These are phyloP conservation scores for Lepiota venenata DNA, from an alignment of 768 basidiomycete genomes.

Conservation along the genomic window DNA sequence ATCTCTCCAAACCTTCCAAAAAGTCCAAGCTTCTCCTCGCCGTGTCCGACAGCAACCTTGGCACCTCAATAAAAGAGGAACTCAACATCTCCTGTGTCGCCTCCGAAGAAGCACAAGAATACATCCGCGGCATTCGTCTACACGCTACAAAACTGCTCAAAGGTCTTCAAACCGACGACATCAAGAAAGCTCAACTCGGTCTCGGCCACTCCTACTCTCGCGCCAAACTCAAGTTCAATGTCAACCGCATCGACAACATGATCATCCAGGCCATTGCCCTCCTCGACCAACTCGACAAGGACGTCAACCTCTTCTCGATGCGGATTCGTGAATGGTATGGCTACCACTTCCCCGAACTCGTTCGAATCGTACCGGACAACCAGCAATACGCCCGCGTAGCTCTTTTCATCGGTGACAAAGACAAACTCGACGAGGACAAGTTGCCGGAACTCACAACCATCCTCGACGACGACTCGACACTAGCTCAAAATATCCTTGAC, in stretches of 20 bases:
- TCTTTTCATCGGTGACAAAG: constrained; percentile 89
- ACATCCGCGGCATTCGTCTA: constrained; percentile 89
- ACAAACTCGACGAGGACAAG: constrained; percentile 72
- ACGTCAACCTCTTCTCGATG: constrained; percentile 99
- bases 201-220: constrained; percentile 97
- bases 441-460: constrained; percentile 75
- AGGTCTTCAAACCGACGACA: constrained; percentile 84
- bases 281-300: constrained; percentile 98
- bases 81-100: constrained; percentile 76
- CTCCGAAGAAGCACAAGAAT: constrained; percentile 75
- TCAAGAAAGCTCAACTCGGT: constrained; percentile 92
- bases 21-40: constrained; percentile 69
- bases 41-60: constrained; percentile 75
- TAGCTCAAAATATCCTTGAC: constrained; percentile 92
- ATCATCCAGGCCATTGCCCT: constrained; percentile 99
- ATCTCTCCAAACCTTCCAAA: constrained; percentile 75
- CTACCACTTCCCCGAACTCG: constrained; percentile 97
- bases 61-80: constrained; percentile 70
- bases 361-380: constrained; percentile 91
- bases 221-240: constrained; percentile 97
- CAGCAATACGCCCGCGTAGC: constrained; percentile 87
- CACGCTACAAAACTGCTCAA: constrained; percentile 89
- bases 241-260: constrained; percentile 97
- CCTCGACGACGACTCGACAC: constrained; percentile 78
- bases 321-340: constrained; percentile 99